Base-by-base conservation (phyloP, 305 asterid species). In the Petunia hybrid region DNA sequence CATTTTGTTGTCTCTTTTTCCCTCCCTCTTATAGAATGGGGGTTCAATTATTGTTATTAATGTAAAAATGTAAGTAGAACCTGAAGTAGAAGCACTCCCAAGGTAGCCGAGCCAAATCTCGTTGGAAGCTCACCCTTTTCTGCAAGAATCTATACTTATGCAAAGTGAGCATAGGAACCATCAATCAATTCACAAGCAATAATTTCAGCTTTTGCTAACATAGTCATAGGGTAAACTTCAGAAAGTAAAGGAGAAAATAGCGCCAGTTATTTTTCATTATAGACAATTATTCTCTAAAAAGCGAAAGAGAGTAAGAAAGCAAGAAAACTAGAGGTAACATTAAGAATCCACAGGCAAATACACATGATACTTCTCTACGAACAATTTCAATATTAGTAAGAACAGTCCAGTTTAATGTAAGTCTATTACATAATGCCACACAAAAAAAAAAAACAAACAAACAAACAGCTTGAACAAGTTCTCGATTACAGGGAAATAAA, bases 71-170 rank as follows among this genome's bases (percentile, higher is more conserved):
- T 51, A 80, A 85, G 78, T 35, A 76, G 74, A 83, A 94, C 99
- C 98, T 96, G 99, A 85, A 96, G 81, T 69, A 96, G 90, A 88
- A 96, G 99, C 85, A 96, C 90, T 73, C 98, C 99, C 69, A 96
- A 90, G 76, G 99, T 96, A 38, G 99, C 98, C 61, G 99, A 96
- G 77, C 99, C 99, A 85, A 96, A 91, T 87, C 94, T 93, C 80
- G 99, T 96, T 56, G 99, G 97, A 84, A 96, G 98, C 86, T 96
- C 99, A 59, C 99, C 99, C 84, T 86, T 96, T 87, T 96, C 99
- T 88, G 99, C 99, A 75, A 96, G 98, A 89, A 96, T 97, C 98
- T 96, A 87, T 60, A 90, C 12, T 80, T 81, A 83, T 83, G 82
- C 80, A 63, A 83, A 67, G 87, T 88, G 84, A 90, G 91, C 91